These are phyloP conservation scores for Rhizopus stolonifer DNA, from an alignment of 371 early-diverging fungal genomes.

Conservation along the genomic window DNA sequence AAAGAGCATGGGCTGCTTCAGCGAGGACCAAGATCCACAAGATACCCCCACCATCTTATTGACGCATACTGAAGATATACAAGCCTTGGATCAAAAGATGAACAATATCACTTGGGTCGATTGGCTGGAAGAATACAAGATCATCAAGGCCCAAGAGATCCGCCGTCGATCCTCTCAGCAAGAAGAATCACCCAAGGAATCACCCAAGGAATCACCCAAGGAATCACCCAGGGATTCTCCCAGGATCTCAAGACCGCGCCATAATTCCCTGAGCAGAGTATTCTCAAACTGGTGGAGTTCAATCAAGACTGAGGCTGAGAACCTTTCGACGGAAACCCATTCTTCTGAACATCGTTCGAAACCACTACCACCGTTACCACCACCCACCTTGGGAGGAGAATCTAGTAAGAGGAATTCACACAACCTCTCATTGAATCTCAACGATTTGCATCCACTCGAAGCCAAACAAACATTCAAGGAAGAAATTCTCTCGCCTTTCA, in stretches of 20 bases:
- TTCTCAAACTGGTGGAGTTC: slow-evolving; percentile 29
- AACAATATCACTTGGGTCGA: slow-evolving; percentile 49
- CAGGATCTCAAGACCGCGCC: background rate
- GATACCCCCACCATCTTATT: too few relatives aligned
- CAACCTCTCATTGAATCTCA: slow-evolving; percentile 16
- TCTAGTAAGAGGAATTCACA: slow-evolving; percentile 1
- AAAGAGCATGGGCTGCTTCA: too few relatives aligned
- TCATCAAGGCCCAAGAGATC: slow-evolving; percentile 31
- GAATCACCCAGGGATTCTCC: too few relatives aligned
- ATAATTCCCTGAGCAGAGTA: slow-evolving; percentile 14
- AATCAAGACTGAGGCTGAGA: slow-evolving; percentile 17
- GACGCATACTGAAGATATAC: too few relatives aligned
- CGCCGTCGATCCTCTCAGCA: slow-evolving; percentile 23
- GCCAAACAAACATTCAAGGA: background rate
- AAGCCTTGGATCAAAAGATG: slow-evolving; percentile 9
- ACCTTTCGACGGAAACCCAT: background rate
- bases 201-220: background rate
- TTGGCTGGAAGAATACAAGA: slow-evolving; percentile 54
- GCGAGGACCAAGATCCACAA: too few relatives aligned
- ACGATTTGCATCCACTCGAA: slow-evolving; percentile 20
- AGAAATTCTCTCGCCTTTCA: slow-evolving; percentile 17
- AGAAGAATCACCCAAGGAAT: background rate
- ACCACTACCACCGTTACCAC: slow-evolving; percentile 4
- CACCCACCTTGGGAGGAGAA: too few relatives aligned
- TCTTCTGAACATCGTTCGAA: background rate